These are phyloP conservation scores for Boletus fagicola DNA, from an alignment of 768 basidiomycete species.

Conservation along the genomic window DNA sequence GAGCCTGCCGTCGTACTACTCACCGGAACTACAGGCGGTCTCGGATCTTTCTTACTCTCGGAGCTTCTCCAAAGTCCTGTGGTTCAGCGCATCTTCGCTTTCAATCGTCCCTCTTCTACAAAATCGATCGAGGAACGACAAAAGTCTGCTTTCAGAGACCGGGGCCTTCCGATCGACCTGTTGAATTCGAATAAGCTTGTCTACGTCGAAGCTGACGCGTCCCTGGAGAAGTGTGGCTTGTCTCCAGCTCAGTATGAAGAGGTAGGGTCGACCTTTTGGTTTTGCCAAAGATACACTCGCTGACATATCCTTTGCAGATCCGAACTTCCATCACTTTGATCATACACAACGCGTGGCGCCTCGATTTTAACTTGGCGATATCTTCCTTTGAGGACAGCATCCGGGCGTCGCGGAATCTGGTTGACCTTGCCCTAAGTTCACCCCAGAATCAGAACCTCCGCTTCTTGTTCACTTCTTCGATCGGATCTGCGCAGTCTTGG, in stretches of 20 bases:
- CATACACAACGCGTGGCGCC: constrained; percentile 46
- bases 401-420: constrained; percentile 37
- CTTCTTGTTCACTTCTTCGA: constrained; percentile 43
- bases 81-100: constrained; percentile 33
- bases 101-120: constrained; percentile 30
- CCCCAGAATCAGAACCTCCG: constrained; percentile 28
- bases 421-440: constrained; percentile 32
- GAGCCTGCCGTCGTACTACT: constrained; percentile 33
- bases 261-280: neutral
- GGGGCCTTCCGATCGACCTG: constrained; percentile 29
- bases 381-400: constrained; percentile 45
- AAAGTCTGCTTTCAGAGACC: constrained; percentile 28
- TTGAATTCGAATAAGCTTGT: constrained; percentile 34
- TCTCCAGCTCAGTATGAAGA: constrained; percentile 19
- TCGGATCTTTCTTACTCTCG: constrained; percentile 38
- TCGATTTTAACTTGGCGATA: constrained; percentile 43
- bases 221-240: constrained; percentile 32
- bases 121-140: constrained; percentile 28
- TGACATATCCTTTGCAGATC: constrained; percentile 23
- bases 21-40: constrained; percentile 42
- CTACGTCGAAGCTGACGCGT: constrained; percentile 35
- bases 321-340: constrained; percentile 34
- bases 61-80: constrained; percentile 22
- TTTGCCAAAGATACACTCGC: too few relatives aligned
- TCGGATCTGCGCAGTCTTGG: constrained; percentile 36